Conservation (phyloP, 305 asterid species). For the Fraxinus baroniana region DNA sequence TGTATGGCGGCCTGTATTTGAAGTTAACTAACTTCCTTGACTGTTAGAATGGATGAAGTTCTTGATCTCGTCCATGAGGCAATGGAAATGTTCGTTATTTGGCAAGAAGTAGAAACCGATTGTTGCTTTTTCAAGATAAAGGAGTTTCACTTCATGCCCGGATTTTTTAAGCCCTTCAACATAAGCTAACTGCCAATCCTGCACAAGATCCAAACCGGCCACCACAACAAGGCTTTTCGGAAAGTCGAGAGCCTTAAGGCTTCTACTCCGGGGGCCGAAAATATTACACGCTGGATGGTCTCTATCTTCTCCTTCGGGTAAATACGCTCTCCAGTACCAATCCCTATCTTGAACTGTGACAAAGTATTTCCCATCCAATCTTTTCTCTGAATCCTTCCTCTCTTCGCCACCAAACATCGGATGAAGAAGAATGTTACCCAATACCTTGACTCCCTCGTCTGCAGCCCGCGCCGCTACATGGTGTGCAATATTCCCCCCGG, state of each 20-base stretch:
- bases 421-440: constrained; percentile 75
- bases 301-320: constrained; percentile 80
- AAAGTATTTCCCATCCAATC: constrained; percentile 72
- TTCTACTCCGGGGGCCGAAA: constrained; percentile 62
- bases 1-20: constrained; percentile 10
- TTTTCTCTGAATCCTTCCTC: constrained; percentile 64
- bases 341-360: constrained; percentile 77
- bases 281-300: constrained; percentile 92
- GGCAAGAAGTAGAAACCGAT: constrained; percentile 94
- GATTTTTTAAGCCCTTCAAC: constrained; percentile 55
- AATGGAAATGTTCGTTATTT: constrained; percentile 68
- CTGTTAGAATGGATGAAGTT: constrained; percentile 59
- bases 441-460: constrained; percentile 53
- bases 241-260: constrained; percentile 39
- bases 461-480: constrained; percentile 74
- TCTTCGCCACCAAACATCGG: constrained; percentile 76
- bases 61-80: constrained; percentile 69
- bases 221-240: constrained; percentile 70
- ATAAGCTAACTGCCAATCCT: constrained; percentile 82
- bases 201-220: constrained; percentile 81
- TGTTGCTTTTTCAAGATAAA: constrained; percentile 69
- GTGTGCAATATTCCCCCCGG: constrained; percentile 83
- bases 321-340: constrained; percentile 89
- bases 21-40: constrained; percentile 26
- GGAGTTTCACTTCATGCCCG: constrained; percentile 55